phyloP scores from a whole-genome alignment of 2,329 filamentous ascomycete genomes.

The Aspergillus novofumigatus region DNA sequence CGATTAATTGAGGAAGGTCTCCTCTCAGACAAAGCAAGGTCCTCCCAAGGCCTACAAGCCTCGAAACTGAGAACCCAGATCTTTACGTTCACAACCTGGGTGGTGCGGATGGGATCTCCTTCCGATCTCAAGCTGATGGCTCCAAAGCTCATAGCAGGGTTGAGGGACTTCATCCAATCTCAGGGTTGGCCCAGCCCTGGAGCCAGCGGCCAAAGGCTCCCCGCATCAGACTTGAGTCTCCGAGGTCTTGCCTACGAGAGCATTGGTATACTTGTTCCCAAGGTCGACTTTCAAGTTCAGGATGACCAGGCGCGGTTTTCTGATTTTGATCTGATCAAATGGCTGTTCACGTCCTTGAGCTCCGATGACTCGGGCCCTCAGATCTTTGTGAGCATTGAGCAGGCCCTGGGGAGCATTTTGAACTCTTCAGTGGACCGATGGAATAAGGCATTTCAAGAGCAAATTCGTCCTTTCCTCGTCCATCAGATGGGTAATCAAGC shows the following conservation, averaged over 20 bases:
- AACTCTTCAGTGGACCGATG: slow-evolving; percentile 51
- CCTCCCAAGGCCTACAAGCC: slow-evolving; percentile 63
- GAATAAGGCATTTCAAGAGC: slow-evolving; percentile 38
- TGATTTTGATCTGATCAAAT: slow-evolving; percentile 57
- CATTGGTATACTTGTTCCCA: slow-evolving; percentile 69
- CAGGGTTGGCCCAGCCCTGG: slow-evolving; percentile 76
- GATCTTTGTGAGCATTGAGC: slow-evolving; percentile 82
- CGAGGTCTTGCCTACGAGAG: slow-evolving; percentile 84
- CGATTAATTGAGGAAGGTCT: slow-evolving; percentile 66
- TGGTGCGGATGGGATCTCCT: slow-evolving; percentile 66
- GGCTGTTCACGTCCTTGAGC: slow-evolving; percentile 78
- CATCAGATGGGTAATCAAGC: slow-evolving; percentile 58
- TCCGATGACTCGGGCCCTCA: slow-evolving; percentile 70
- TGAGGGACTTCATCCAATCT: slow-evolving; percentile 69
- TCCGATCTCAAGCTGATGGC: slow-evolving; percentile 63
- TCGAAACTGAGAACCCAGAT: slow-evolving; percentile 76
- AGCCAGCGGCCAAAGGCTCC: slow-evolving; percentile 49
- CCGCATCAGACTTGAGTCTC: slow-evolving; percentile 60
- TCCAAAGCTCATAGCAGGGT: slow-evolving; percentile 60
- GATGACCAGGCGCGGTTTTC: slow-evolving; percentile 35
- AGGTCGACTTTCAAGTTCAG: slow-evolving; percentile 35
- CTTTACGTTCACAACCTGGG: slow-evolving; percentile 83
- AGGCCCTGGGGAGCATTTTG: slow-evolving; percentile 76
- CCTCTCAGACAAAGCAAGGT: slow-evolving; percentile 39
- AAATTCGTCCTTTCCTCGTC: slow-evolving; percentile 58